phyloP scores from a whole-genome alignment of 2,329 filamentous ascomycete species.

The Pochonia chlamydosporia region DNA sequence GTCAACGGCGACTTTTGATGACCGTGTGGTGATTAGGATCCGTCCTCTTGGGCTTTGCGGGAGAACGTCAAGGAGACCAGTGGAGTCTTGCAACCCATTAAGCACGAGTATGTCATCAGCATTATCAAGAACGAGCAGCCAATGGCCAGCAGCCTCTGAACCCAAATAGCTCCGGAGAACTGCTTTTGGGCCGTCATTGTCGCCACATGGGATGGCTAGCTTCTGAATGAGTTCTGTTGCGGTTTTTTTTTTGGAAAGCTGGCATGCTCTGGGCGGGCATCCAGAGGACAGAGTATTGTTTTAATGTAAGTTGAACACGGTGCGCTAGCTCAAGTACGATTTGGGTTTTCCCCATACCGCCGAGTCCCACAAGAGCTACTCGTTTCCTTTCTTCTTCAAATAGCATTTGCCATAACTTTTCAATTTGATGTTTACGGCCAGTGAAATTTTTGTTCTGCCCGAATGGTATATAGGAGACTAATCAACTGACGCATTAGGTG shows the following conservation, averaged over 20 bases:
- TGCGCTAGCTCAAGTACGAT: conserved; percentile 31
- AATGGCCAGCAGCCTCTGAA: conserved; percentile 17
- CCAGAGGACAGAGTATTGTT: conserved; percentile 33
- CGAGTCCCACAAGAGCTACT: conserved; percentile 25
- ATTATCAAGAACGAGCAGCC: conserved; percentile 33
- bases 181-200: conserved; percentile 52
- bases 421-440: conserved; percentile 16
- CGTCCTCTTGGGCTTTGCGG: too few relatives aligned
- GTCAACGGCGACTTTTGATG: too few relatives aligned
- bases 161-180: conserved; percentile 41
- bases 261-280: conserved; percentile 23
- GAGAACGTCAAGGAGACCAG: too few relatives aligned
- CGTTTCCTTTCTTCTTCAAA: conserved; percentile 7
- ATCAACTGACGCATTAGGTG: too few relatives aligned
- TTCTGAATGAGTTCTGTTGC: too few relatives aligned
- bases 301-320: conserved; percentile 21
- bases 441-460: conserved; percentile 18
- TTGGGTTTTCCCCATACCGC: conserved; percentile 33
- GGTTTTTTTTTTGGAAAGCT: conserved; percentile 22
- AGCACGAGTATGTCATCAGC: conserved; percentile 33
- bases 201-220: too few relatives aligned
- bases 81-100: too few relatives aligned
- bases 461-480: conserved; percentile 9
- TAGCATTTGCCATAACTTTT: conserved; percentile 19
- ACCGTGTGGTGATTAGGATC: too few relatives aligned